Evolutionary conservation across 2,329 filamentous ascomycete genomes (phyloP).

Genomic region (Hymenoscyphus infarciens): DNA sequence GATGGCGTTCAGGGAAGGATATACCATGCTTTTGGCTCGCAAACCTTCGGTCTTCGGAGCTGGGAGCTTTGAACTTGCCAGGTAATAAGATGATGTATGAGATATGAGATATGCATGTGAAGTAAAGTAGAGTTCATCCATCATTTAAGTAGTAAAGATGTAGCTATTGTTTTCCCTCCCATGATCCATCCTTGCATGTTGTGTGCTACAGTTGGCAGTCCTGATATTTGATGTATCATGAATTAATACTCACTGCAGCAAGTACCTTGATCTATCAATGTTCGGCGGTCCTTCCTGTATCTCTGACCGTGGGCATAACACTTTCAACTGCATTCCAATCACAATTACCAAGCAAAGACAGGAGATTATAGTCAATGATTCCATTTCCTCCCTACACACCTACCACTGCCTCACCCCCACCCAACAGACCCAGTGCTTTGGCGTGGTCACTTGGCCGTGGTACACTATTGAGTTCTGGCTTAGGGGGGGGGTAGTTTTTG

Average conservation of each 20-base stretch:
- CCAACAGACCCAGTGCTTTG: too few species aligned
- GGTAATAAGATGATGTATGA: neutral
- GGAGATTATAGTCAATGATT: too few species aligned
- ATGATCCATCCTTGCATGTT: neutral
- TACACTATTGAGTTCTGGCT: too few species aligned
- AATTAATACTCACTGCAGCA: neutral
- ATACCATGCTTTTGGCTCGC: conserved; percentile 8
- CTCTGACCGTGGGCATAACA: too few species aligned
- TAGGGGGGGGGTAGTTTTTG: too few species aligned
- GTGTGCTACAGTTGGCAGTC: neutral
- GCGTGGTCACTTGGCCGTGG: too few species aligned
- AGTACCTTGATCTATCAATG: too few species aligned
- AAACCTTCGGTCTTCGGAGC: neutral
- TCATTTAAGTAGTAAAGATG: neutral
- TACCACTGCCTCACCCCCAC: too few species aligned
- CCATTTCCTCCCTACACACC: too few species aligned
- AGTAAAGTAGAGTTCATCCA: neutral
- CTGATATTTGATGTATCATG: neutral
- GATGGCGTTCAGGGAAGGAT: conserved; percentile 21
- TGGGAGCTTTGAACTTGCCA: neutral
- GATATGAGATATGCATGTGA: neutral
- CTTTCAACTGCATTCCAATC: too few species aligned
- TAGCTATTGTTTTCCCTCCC: neutral
- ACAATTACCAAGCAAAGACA: too few species aligned
- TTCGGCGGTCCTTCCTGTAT: too few species aligned